Conservation (phyloP, 2,329 filamentous ascomycete genomes). For the Rutstroemia sp. region DNA sequence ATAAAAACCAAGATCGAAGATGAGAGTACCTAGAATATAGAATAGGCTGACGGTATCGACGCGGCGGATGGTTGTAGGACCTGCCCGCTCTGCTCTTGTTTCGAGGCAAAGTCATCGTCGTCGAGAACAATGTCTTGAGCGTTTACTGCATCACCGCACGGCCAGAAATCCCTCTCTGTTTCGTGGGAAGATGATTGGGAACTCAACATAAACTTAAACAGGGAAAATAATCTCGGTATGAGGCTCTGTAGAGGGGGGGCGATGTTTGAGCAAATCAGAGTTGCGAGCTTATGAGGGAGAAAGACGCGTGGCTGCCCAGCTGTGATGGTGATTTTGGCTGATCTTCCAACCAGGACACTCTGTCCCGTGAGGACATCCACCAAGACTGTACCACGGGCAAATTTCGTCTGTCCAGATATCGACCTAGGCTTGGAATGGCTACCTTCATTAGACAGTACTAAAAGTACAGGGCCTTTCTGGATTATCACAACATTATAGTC, state of each 20-base stretch:
- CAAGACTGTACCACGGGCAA: conserved; percentile 10
- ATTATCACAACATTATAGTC: conserved; percentile 6
- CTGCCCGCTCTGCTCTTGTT: too few relatives aligned
- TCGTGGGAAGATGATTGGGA: too few relatives aligned
- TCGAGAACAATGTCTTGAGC: too few relatives aligned
- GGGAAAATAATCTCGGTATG: neutral
- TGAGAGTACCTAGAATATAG: too few relatives aligned
- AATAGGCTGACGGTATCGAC: too few relatives aligned
- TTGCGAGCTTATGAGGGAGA: conserved; percentile 8
- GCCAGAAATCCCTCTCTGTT: too few relatives aligned
- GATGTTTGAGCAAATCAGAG: conserved; percentile 7
- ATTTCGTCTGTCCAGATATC: conserved; percentile 7
- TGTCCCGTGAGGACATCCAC: conserved; percentile 13
- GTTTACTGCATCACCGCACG: too few relatives aligned
- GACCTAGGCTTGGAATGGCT: conserved; percentile 3
- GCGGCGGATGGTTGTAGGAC: too few relatives aligned
- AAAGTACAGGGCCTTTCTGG: conserved; percentile 14
- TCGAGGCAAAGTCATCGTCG: too few relatives aligned
- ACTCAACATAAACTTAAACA: neutral
- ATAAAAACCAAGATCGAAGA: too few relatives aligned
- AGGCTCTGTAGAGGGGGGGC: neutral
- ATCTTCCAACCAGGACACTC: conserved; percentile 11
- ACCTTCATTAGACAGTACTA: conserved; percentile 14
- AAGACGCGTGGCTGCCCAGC: conserved; percentile 11
- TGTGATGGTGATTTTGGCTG: conserved; percentile 5